Conservation (phyloP, 2,329 filamentous ascomycete species). For the Pyricularia pennisetigena region DNA sequence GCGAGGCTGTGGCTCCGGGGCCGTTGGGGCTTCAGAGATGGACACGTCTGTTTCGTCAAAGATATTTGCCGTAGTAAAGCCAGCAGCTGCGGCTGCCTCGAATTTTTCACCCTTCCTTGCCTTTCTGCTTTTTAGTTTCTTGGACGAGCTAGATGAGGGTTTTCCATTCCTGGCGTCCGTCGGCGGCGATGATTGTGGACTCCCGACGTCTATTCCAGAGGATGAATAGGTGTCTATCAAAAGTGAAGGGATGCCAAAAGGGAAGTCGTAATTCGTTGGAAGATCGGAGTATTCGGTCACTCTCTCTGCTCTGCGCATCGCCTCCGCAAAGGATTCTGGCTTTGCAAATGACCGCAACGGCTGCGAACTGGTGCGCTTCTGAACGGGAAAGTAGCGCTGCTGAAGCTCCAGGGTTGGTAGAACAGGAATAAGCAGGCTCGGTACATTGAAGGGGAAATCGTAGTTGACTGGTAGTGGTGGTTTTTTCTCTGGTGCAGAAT, state of each 20-base stretch:
- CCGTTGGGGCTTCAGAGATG: not conserved
- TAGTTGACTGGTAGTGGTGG: constrained; percentile 5
- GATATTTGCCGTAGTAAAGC: not conserved
- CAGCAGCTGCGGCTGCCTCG: not conserved
- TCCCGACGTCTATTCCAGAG: not conserved
- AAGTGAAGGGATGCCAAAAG: constrained; percentile 2
- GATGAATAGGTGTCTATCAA: not conserved
- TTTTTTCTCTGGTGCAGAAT: not conserved
- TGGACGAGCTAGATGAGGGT: not conserved
- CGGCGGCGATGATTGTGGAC: not conserved
- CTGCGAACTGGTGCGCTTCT: not conserved
- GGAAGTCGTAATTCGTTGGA: constrained; percentile 4
- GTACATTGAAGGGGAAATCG: constrained; percentile 12
- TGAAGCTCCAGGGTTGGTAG: constrained; percentile 4
- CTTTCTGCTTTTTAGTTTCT: not conserved
- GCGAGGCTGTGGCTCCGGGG: not conserved
- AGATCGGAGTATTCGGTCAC: not conserved
- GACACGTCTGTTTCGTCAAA: not conserved
- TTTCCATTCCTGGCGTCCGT: not conserved
- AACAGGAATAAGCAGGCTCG: constrained; percentile 10
- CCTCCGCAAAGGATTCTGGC: not conserved
- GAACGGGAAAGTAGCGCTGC: not conserved
- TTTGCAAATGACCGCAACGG: not conserved
- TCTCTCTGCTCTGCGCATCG: not conserved
- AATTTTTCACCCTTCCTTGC: not conserved